Evolutionary conservation across 805 yeast genomes (phyloP), one percentile per base, ranked within the genome.

Genomic region (Candida coquimbonensis): DNA sequence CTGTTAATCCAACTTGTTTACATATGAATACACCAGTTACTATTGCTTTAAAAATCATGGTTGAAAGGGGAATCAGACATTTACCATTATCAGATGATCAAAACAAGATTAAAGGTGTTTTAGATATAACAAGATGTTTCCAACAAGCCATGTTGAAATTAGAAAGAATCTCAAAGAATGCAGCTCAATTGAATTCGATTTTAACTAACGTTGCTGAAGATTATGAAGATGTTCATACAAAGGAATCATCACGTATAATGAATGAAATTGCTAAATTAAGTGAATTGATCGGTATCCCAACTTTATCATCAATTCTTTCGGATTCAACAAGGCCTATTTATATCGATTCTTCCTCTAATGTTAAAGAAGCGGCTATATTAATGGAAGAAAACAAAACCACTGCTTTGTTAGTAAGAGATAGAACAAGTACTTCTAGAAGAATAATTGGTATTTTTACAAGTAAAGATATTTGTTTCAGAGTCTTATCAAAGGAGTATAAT

Each of bases 371-470:
- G 1, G 69, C 77, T 1, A 59, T 62, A 14, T 43, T 70, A 36
- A 63, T 74, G 68, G 60, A 61, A 24, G 55, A 64, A 29, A 57
- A 64, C n/a, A 58, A 63, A 16, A 64, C 67, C 1, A 72, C 75
- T 1, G 75, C 77, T 1, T 60, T 69, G 1, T 50, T 72, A 27
- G 67, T 72, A 11, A 61, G 64, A 42, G 72, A 68, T 49, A 59
- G 60, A 0, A 56, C 66, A 0, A 47, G 58, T 16, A 40, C 57
- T 12, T 53, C 60, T 9, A 62, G 63, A 42, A 63, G 63, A 40
- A 64, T 70, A 1, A 69, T 72, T 48, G 77, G 77, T 0, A 72
- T 72, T 43, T 60, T 72, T 43, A 72, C 77, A 1, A 69, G 70
- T 39, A 72, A 72, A 50, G 77, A 72, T 54, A 62, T 72, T 17